Base-by-base conservation (phyloP, 1,284 basidiomycete genomes). In the Malassezia dermatis region DNA sequence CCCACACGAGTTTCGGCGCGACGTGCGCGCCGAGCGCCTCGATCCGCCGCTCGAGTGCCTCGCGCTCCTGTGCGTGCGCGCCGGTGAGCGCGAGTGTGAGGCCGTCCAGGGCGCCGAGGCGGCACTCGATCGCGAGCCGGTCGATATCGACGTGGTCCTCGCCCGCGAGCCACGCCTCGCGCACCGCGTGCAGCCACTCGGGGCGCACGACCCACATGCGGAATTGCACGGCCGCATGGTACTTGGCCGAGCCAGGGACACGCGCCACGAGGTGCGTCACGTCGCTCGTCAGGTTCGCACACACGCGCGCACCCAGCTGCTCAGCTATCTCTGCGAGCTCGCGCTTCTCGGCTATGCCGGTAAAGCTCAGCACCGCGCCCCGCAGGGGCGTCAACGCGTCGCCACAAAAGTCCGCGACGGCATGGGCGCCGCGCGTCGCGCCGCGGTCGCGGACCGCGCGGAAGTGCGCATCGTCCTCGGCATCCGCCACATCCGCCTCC, bases 241-340 rank as follows among this genome's bases (percentile, higher is more conserved):
- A 89, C 70, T 89, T 89, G n/a, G 83, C 79, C 23, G 85, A 83
- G 6, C 84, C 85, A 59, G 84, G 82, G 15, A 76, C 76, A 26
- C 76, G 77, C 1, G 86, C 85, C 42, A 89, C 77, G 32, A 89
- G 79, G 75, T 89, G 86, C 0, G 87, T 89, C 26, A 86, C 84
- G 48, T 79, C 80, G 69, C 86, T 85, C 0, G 86, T 88, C 51
- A 89, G 82, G 52, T 85, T 83, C 19, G 76, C 79, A 8, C 80
- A 78, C 40, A 81, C 78, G 24, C 78, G 76, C 13, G 86, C 87
- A 13, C 87, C 88, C 8, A 89, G 81, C 66, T 86, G 83, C 26
- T 82, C 72, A 1, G 85, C 87, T 65, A 84, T 80, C 56, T 83
- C 83, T 66, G 86, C 85, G 28, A 89, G 58, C 3, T 80, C 78